phyloP scores from a whole-genome alignment of 345 rosid species.

The Hibiscus mutabilis region DNA sequence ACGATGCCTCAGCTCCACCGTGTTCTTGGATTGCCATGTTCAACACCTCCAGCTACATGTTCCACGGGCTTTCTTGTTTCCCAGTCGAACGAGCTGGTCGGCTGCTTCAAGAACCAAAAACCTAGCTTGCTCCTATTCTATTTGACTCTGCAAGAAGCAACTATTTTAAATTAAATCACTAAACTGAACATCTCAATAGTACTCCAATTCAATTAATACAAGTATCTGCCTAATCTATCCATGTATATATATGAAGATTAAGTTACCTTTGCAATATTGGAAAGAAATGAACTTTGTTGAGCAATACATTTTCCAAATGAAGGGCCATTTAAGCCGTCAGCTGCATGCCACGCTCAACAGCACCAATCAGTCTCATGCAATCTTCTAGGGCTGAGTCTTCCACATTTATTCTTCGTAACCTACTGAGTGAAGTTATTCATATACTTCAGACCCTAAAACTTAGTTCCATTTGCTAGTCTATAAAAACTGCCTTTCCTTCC shows the following conservation, averaged over 20 bases:
- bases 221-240: background rate
- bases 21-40: constrained; percentile 93
- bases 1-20: constrained; percentile 75
- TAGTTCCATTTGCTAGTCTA: no score
- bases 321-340: constrained; percentile 85
- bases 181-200: background rate
- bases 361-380: constrained; percentile 94
- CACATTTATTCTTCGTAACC: no score
- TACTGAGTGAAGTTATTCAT: no score
- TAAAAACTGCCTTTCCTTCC: no score
- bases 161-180: background rate
- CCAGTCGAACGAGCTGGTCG: constrained; percentile 80
- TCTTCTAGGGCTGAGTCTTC: constrained; percentile 78
- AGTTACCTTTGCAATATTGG: constrained; percentile 79
- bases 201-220: background rate
- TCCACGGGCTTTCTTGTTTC: constrained; percentile 81
- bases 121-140: constrained; percentile 77
- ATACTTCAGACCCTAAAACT: no score
- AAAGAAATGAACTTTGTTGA: constrained; percentile 80
- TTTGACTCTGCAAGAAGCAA: constrained; percentile 54
- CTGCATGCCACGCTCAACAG: constrained; percentile 98
- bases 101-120: constrained; percentile 88
- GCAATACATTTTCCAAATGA: constrained; percentile 79
- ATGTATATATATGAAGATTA: background rate
- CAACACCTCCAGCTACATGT: constrained; percentile 80